phyloP scores from a whole-genome alignment of 176 grass and related monocot species.

The Oryza glumipatula region DNA sequence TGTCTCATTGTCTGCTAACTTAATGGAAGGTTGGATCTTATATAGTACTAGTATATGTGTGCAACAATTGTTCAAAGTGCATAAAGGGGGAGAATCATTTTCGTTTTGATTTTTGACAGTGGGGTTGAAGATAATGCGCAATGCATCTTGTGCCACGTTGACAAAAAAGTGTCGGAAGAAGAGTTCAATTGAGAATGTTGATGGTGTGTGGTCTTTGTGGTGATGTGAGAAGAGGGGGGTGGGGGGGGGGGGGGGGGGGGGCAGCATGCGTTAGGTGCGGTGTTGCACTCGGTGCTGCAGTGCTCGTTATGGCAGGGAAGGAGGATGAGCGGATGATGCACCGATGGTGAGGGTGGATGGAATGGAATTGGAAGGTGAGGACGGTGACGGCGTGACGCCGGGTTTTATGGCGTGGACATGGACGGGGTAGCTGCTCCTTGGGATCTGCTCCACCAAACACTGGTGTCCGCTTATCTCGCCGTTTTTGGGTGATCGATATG shows the following conservation, averaged over 20 bases:
- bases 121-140: not conserved
- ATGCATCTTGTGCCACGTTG: not conserved
- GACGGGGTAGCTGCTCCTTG: not conserved
- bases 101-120: not conserved
- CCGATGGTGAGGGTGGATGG: not conserved
- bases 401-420: not conserved
- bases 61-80: not conserved
- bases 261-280: not conserved
- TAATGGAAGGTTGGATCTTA: not conserved
- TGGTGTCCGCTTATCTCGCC: too few relatives aligned
- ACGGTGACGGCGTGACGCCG: not conserved
- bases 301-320: not conserved
- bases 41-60: not conserved
- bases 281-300: not conserved
- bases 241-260: not conserved
- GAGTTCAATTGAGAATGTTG: not conserved
- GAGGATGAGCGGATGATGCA: not conserved
- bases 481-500: too few relatives aligned
- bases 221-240: not conserved
- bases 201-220: too few relatives aligned
- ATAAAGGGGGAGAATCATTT: not conserved
- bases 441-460: not conserved
- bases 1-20: constrained; percentile 23
- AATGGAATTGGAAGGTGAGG: not conserved
- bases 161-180: not conserved